Base-by-base conservation (phyloP, 2,329 filamentous ascomycete species). In the Nothomitra cinnamomea region DNA sequence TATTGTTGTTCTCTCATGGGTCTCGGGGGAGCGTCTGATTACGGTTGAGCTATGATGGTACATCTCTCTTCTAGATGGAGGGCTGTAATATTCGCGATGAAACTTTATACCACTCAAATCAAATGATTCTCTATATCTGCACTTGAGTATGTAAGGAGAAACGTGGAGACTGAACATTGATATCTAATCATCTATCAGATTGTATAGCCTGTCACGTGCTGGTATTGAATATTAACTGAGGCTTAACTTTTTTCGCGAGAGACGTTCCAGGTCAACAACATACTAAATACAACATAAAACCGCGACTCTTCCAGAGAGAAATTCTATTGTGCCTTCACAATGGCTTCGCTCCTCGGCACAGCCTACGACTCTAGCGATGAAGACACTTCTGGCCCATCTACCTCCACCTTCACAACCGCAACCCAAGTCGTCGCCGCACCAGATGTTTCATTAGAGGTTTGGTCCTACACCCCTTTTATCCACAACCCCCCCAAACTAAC, bases 401-500 rank as follows among this genome's bases (percentile, higher is more conserved):
- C 28, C 28, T 32, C 28, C 28, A 19, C 5, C 3, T 32, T 12
- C 24, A 35, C 38, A 13, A n/a, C 35, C 2, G 38, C 48, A 12
- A 45, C 53, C 38, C 25, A 40, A 22, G 38, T 55, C 32, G 38
- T 55, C 21, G 53, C 53, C 6, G 53, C 53, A 12, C 53, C 53
- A 55, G 53, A 55, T 55, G 53, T 55, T n/a, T 55, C 53, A 25
- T 21, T 55, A 49, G 53, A 55, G 48, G 53, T 55, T 54, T 47
- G 25, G 49, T 54, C 47, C 38, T 41, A 15, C 35, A 54, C 43
- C 54, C 57, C 45, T 48, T 24, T 5, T 45, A 24, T 15, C n/a
- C 1, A 15, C 25, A 13, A 48, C 24, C 13, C 8, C 21, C 2
- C 19, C 6, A 17, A 35, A 15, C 64, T 66, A 66, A 63, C 54